Percentiles rank a stretch among this genome's conserved stretches.
Conservation (phyloP, 768 basidiomycete genomes). For the Mycena sanguinolenta region DNA sequence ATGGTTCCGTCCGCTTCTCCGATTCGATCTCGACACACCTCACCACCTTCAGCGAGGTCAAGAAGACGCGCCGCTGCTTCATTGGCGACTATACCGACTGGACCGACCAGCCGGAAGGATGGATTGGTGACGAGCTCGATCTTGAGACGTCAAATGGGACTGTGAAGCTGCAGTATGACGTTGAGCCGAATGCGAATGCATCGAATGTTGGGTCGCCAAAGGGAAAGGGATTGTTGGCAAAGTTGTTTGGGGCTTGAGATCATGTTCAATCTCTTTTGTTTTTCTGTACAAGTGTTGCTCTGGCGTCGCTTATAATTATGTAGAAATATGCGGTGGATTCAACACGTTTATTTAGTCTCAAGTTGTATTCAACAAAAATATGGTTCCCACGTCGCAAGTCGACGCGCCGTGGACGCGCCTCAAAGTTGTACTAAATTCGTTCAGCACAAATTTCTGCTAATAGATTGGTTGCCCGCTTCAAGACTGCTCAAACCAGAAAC, state of each 20-base stretch:
- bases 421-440: too few relatives aligned
- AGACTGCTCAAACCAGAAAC: too few relatives aligned
- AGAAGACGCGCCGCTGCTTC: constrained; percentile 52
- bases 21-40: constrained; percentile 45
- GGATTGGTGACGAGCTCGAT: constrained; percentile 56
- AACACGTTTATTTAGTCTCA: too few relatives aligned
- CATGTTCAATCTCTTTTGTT: neutral
- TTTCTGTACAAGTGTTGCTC: too few relatives aligned
- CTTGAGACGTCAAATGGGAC: constrained; percentile 53
- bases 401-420: too few relatives aligned
- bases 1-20: constrained; percentile 52
- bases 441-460: too few relatives aligned
- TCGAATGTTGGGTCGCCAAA: neutral
- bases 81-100: constrained; percentile 55
- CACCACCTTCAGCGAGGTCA: constrained; percentile 50
- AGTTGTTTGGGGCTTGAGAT: neutral
- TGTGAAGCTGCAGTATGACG: constrained; percentile 54
- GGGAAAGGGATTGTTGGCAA: constrained; percentile 24
- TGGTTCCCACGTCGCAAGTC: too few relatives aligned
- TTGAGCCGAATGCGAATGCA: constrained; percentile 16
- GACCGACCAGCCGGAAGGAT: constrained; percentile 41
- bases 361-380: too few relatives aligned
- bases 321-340: too few relatives aligned
- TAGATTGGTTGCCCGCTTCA: too few relatives aligned
- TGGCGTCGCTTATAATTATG: too few relatives aligned